Evolutionary conservation across 306 rosid genomes (phyloP).

Genomic region (Dalbergia cochinchinensis): DNA sequence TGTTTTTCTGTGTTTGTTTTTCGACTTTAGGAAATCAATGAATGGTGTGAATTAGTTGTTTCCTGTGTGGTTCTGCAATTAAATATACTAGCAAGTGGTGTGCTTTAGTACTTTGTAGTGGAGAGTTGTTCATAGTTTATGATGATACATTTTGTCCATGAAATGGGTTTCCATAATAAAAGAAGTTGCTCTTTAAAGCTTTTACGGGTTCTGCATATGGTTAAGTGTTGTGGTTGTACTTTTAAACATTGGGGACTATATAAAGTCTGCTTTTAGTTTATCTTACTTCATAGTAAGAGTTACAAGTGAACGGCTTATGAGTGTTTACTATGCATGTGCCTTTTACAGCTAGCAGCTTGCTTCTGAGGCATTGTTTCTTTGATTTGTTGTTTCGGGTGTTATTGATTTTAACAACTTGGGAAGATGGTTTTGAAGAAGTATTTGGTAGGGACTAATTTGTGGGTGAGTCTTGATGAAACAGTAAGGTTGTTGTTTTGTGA

Average conservation of each 20-base stretch:
- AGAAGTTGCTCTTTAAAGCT: slow-evolving; percentile 21
- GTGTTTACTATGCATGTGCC: slow-evolving; percentile 8
- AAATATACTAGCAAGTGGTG: slow-evolving; percentile 42
- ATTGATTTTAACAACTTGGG: slow-evolving; percentile 14
- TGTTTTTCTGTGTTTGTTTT: slow-evolving; percentile 19
- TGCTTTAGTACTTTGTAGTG: slow-evolving; percentile 42
- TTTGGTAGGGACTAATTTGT: background rate
- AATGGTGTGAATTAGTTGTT: slow-evolving; percentile 36
- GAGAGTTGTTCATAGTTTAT: slow-evolving; percentile 45
- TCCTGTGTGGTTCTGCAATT: slow-evolving; percentile 42
- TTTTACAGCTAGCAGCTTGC: background rate
- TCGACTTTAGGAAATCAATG: slow-evolving; percentile 26
- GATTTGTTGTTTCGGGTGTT: slow-evolving; percentile 25
- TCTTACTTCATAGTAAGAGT: slow-evolving; percentile 2
- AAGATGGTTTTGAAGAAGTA: background rate
- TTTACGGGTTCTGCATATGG: slow-evolving; percentile 40
- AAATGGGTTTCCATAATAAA: slow-evolving; percentile 37
- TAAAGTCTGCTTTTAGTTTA: background rate
- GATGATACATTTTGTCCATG: slow-evolving; percentile 35
- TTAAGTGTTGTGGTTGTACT: slow-evolving; percentile 18
- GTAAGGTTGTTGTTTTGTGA: too few species aligned
- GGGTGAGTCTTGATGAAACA: too few species aligned
- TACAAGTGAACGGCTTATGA: slow-evolving; percentile 7
- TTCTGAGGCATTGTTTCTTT: slow-evolving; percentile 26
- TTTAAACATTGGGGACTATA: slow-evolving; percentile 29